Evolutionary conservation across 2,329 filamentous ascomycete genomes (phyloP).

Genomic region (Pseudocercospora fuligena): DNA sequence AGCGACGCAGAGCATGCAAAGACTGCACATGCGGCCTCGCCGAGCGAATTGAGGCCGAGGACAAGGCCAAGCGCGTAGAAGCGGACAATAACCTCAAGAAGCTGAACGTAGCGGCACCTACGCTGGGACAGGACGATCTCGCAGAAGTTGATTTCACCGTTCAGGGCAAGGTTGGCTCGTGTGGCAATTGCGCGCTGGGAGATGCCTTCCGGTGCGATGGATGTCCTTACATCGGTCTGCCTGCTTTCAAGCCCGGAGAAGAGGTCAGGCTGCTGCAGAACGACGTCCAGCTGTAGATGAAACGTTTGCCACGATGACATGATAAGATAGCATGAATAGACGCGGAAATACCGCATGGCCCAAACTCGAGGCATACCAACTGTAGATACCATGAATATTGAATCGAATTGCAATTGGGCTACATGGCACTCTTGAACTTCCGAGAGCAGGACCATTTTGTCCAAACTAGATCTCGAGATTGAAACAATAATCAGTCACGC

Average conservation of each 20-base stretch:
- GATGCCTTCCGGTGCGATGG: conserved; percentile 73
- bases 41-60: conserved; percentile 83
- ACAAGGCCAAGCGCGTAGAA: conserved; percentile 67
- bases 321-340: conserved; percentile 5
- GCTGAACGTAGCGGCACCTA: conserved; percentile 45
- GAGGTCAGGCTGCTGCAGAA: conserved; percentile 89
- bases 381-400: background rate
- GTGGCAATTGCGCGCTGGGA: conserved; percentile 90
- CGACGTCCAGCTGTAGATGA: conserved; percentile 72
- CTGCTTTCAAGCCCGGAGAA: conserved; percentile 95
- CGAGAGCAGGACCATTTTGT: background rate
- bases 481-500: background rate
- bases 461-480: background rate
- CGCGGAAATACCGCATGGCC: background rate
- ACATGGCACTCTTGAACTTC: background rate
- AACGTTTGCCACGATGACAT: background rate
- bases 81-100: conserved; percentile 65
- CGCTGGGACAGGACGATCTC: conserved; percentile 74
- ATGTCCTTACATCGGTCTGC: conserved; percentile 86
- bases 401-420: background rate
- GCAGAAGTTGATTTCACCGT: conserved; percentile 95
- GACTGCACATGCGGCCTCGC: conserved; percentile 96
- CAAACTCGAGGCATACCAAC: background rate
- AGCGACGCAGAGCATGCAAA: conserved; percentile 92
- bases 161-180: conserved; percentile 94